phyloP scores from a whole-genome alignment of 352 stramenopile species.

The Phytophthora foliorum region DNA sequence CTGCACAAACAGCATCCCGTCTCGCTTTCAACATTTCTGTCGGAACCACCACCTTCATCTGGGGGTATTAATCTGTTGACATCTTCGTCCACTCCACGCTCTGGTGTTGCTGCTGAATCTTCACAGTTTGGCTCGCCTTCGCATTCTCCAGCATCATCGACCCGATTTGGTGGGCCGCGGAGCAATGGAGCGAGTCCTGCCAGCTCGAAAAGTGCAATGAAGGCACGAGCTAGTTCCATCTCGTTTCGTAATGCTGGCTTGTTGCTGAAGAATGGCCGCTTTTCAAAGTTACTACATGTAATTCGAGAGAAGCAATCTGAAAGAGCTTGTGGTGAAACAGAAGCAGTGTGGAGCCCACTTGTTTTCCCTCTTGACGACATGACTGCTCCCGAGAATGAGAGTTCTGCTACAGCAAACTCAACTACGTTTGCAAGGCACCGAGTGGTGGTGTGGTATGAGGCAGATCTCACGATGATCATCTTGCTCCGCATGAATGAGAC shows the following conservation, averaged over 20 bases:
- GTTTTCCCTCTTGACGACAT: constrained; percentile 38
- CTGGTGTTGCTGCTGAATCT: constrained; percentile 8
- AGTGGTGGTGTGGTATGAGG: constrained; percentile 63
- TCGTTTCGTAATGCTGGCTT: constrained; percentile 66
- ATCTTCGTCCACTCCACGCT: constrained; percentile 18
- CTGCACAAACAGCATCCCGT: constrained; percentile 61
- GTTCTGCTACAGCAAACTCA: background rate
- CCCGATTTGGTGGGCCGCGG: constrained; percentile 6
- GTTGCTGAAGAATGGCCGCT: constrained; percentile 59
- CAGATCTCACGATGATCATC: constrained; percentile 58
- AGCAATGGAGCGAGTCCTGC: constrained; percentile 17
- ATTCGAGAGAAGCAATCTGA: constrained; percentile 12
- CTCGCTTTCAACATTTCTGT: constrained; percentile 52
- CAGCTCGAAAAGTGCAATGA: constrained; percentile 34
- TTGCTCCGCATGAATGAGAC: constrained; percentile 34
- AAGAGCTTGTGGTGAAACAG: constrained; percentile 24
- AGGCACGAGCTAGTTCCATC: constrained; percentile 45
- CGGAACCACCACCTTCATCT: constrained; percentile 25
- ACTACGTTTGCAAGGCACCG: constrained; percentile 18
- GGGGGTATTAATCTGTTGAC: constrained; percentile 6
- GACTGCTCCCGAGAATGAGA: background rate
- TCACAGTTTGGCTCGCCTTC: constrained; percentile 30
- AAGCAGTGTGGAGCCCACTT: constrained; percentile 55
- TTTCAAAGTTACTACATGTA: constrained; percentile 43
- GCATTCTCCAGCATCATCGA: constrained; percentile 27